Evolutionary conservation across 106 monocot species (phyloP).

Genomic region (Acorus calamus): DNA sequence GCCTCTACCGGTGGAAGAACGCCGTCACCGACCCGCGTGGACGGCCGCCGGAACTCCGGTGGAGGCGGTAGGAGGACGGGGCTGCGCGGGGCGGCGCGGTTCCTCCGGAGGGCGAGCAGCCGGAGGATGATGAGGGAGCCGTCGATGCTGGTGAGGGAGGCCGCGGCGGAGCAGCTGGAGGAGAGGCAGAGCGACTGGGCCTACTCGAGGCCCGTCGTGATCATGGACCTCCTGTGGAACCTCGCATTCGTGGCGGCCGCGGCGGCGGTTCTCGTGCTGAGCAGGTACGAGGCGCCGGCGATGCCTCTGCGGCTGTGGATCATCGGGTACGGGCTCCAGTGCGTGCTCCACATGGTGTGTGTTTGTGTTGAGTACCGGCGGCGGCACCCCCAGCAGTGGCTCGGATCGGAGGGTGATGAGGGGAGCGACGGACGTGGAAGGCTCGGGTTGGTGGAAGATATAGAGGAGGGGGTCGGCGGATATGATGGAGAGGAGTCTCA

Average conservation of each 20-base stretch:
- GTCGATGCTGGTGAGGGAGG: conserved; percentile 14
- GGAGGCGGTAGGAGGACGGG: background rate
- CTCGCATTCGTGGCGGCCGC: conserved; percentile 11
- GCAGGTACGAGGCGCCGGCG: conserved; percentile 4
- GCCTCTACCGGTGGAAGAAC: no score
- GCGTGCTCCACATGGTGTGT: conserved; percentile 13
- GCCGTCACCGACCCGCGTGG: conserved; percentile 2
- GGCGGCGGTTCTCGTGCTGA: conserved; percentile 5
- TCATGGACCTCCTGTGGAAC: conserved; percentile 13
- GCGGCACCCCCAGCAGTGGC: background rate
- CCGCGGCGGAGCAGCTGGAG: conserved; percentile 17
- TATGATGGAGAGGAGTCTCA: background rate
- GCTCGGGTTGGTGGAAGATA: background rate
- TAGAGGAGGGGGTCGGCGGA: background rate
- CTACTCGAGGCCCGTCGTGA: conserved; percentile 11
- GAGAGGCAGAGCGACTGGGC: conserved; percentile 17
- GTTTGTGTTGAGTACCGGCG: conserved; percentile 10
- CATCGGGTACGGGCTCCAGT: conserved; percentile 8
- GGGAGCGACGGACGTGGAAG: background rate
- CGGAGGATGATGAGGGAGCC: conserved; percentile 16
- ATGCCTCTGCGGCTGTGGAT: conserved; percentile 15
- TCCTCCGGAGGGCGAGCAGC: conserved; percentile 13
- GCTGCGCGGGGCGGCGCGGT: conserved; percentile 9
- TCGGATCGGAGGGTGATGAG: background rate
- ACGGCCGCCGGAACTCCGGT: background rate